Evolutionary conservation across 352 stramenopile species (phyloP), one percentile per base, ranked within the genome.

Genomic region (Thalassiosira allenii): DNA sequence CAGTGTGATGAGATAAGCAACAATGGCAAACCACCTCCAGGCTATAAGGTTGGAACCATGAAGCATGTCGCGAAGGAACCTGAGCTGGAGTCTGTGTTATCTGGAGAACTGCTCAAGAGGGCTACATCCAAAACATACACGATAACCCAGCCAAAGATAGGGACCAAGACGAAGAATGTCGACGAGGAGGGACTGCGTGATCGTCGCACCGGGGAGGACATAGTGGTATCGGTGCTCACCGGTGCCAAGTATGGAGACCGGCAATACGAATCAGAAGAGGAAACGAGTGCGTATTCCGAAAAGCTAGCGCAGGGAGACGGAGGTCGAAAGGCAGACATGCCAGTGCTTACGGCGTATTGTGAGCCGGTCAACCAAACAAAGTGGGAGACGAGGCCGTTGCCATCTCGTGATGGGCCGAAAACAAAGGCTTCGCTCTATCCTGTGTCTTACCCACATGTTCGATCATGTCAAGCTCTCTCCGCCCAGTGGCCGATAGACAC

Each of bases 401-500:
- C 87, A 14, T 0, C 64, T 17, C 64, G 89, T 54, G 53, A 51
- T 0, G 81, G 58, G 17, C 58, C 65, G 20, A 62, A 64, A 0
- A 88, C 75, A 30, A 51, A 69, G 68, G 33, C 62, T 1, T 61
- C 74, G 34, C 71, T 94, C 22, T 81, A 75, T n/a, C 29, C 67
- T 44, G 62, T 82, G 22, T 3, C 47, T 27, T 94, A 84, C 72
- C 75, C 85, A 1, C 76, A 82, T 72, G 49, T 94, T 0, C 79
- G 73, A 65, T 90, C 81, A 8, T 94, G 89, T 64, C 54, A 14
- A 9, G 66, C 62, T 47, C 63, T 94, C 8, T 49, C 74, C 2
- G 74, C 84, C 47, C 85, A 91, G 81, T 93, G 65, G 76, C 89
- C 89, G 0, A 86, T 91, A 11, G 83, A 92, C 63, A 84, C 89